Evolutionary conservation across 108 stramenopile genomes (phyloP), one percentile per base, ranked within the genome.

Genomic region (Aurantiochytrium sp.): DNA sequence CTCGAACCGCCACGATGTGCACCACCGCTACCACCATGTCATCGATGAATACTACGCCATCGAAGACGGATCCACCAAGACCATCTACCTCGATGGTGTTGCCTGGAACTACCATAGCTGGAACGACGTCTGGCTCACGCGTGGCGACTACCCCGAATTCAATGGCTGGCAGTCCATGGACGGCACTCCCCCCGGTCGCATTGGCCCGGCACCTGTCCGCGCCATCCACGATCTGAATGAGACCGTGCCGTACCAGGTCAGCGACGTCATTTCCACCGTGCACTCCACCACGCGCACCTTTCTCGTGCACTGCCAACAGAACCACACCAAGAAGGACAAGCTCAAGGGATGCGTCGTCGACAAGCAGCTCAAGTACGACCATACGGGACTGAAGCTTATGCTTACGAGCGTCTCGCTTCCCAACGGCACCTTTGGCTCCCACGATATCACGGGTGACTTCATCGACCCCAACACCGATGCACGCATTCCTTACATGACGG

Each of bases 231-330:
- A 83, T 23, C 4, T 83, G 16, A 53, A 83, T 23, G 76, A 83
- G 23, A 35, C 6, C 23, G 45, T 53, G 49, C 49, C 45, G 1
- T 83, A 25, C 28, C 45, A 83, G 49, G 76, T 83, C 51, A 53
- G 76, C 51, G 76, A 83, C 28, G 51, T 83, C 23, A 47, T 83
- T 28, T 53, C 49, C 1, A 83, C 76, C n/a, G 76, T 83, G 10
- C 76, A 83, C 76, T 83, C 76, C 18, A 83, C 76, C 18, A 53
- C 76, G 23, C 76, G 76, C 51, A 83, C 76, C 76, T 83, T 83
- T 45, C 76, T 83, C 25, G 76, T 83, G 6, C 45, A 83, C 49
- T 83, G 76, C 51, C 45, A 35, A 6, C 45, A 47, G 49, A 53
- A 83, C 45, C 76, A 83, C 51, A 47, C 45, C 25, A 47, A 53